These are phyloP conservation scores for Wickerhamomyces queroliae DNA, from an alignment of 805 yeast species.

Conservation along the genomic window DNA sequence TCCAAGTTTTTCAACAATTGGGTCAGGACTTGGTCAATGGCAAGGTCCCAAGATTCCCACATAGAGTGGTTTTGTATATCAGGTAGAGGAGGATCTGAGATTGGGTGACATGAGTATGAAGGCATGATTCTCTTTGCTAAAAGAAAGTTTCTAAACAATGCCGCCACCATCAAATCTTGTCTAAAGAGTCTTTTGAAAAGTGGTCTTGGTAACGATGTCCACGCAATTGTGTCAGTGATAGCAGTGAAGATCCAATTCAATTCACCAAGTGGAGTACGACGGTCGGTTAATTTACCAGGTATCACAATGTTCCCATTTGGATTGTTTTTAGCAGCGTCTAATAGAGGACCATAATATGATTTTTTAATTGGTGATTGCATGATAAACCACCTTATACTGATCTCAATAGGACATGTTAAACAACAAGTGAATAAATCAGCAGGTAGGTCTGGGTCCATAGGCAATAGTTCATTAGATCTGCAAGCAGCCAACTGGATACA, in stretches of 20 bases:
- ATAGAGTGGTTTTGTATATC: conserved; percentile 79
- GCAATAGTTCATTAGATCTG: conserved; percentile 74
- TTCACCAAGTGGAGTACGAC: conserved; percentile 94
- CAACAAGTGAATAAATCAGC: conserved; percentile 96
- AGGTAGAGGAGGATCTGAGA: conserved; percentile 90
- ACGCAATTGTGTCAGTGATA: conserved; percentile 95
- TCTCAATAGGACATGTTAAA: conserved; percentile 91
- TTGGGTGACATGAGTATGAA: conserved; percentile 86
- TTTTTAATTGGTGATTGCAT: conserved; percentile 68
- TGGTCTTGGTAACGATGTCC: conserved; percentile 87
- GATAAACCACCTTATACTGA: conserved; percentile 86
- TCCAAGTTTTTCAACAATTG: conserved; percentile 48
- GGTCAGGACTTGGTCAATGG: conserved; percentile 87
- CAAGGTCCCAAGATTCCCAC: conserved; percentile 99
- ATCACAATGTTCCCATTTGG: conserved; percentile 47
- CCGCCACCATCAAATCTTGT: conserved; percentile 96
- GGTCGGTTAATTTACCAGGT: conserved; percentile 87
- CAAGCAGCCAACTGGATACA: conserved; percentile 95
- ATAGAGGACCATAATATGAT: conserved; percentile 33
- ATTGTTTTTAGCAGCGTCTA: conserved; percentile 28
- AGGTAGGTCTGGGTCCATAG: conserved; percentile 91
- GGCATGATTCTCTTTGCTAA: conserved; percentile 94
- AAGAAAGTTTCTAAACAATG: conserved; percentile 85
- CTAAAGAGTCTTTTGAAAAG: conserved; percentile 85
- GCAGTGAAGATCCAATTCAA: conserved; percentile 97